A percentile compares a stretch with the other conserved stretches of the same genome.
phyloP scores from a whole-genome alignment of 2,329 filamentous ascomycete species.

The Pseudohalonectria lignicola region DNA sequence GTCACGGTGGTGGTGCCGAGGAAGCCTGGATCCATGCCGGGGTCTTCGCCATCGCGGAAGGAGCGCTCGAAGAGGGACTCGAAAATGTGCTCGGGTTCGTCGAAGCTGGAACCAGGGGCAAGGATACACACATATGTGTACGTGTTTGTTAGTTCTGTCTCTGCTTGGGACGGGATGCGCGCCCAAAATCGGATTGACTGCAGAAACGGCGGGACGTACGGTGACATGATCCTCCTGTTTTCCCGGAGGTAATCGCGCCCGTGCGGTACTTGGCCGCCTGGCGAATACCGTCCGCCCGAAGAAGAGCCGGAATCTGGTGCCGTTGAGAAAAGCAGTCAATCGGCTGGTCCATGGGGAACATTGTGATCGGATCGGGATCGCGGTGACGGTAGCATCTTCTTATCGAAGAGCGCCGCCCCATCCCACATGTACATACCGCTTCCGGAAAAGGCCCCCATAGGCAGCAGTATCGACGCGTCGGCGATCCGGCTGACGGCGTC shows the following conservation, averaged over 20 bases:
- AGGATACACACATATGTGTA: not conserved
- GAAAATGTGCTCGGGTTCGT: not conserved
- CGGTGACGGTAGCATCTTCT: no score
- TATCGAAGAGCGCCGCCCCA: no score
- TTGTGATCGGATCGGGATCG: no score
- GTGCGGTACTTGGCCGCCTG: no score
- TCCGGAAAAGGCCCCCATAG: not conserved
- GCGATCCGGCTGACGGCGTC: constrained; percentile 1
- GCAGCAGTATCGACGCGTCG: not conserved
- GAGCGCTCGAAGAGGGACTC: not conserved
- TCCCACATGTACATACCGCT: not conserved
- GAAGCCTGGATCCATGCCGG: not conserved
- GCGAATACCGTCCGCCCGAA: no score
- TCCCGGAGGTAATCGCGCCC: not conserved
- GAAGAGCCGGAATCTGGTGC: no score
- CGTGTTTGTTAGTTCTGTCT: no score
- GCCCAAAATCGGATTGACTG: no score
- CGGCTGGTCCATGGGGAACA: no score
- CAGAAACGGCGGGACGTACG: no score
- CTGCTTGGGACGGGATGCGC: no score
- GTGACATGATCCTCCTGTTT: not conserved
- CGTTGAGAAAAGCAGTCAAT: no score
- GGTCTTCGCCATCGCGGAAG: not conserved
- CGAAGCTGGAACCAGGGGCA: not conserved
- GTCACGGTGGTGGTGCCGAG: not conserved